A percentile compares a stretch with the other conserved stretches of the same genome.
phyloP scores from a whole-genome alignment of 179 eudicot genomes.

The Beta macrorhiza region DNA sequence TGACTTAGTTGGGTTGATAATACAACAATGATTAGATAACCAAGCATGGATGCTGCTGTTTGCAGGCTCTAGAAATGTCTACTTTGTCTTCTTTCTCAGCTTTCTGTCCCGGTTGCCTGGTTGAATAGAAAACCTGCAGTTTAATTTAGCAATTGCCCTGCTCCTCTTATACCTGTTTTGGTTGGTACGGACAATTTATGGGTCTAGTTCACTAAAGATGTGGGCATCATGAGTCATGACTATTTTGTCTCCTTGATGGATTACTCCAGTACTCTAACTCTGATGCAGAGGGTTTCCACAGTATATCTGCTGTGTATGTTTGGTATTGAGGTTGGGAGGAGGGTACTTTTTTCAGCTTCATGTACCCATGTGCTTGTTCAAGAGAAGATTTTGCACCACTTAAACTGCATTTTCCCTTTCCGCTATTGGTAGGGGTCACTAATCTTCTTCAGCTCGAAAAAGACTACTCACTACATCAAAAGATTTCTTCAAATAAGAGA shows the following conservation, averaged over 20 bases:
- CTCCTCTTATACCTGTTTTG: not conserved
- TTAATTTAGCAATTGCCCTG: not conserved
- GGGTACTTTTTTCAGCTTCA: not conserved
- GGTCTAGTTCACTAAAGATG: not conserved
- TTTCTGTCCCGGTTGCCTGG: not conserved
- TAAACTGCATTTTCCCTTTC: not conserved
- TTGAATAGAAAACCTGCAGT: not conserved
- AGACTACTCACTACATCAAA: not conserved
- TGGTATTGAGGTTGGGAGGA: not conserved
- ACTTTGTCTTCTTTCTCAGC: not conserved
- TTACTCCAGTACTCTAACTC: too few species aligned
- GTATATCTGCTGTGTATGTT: not conserved
- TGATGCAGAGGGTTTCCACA: not conserved
- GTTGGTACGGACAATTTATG: not conserved
- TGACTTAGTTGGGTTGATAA: not conserved
- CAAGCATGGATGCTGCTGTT: not conserved
- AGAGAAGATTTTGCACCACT: not conserved
- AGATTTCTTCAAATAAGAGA: not conserved
- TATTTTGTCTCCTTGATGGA: not conserved
- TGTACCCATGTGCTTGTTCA: not conserved
- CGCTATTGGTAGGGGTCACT: not conserved
- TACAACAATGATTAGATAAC: not conserved
- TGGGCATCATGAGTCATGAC: not conserved
- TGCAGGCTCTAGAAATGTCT: not conserved
- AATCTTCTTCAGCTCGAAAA: not conserved